Conservation (phyloP, 768 basidiomycete species). For the Boletus vermiculosoides region DNA sequence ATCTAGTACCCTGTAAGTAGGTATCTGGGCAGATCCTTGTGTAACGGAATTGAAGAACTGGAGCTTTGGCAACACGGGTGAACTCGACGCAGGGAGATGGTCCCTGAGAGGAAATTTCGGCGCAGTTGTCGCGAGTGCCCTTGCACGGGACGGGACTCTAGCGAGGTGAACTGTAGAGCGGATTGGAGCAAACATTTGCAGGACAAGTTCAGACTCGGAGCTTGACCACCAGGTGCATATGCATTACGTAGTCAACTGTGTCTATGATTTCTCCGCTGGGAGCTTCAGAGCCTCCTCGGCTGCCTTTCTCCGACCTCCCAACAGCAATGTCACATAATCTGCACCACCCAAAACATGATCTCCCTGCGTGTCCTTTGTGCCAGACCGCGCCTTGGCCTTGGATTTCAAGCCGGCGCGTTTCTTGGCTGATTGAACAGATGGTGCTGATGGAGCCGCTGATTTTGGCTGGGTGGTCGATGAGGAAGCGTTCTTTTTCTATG, state of each 20-base stretch:
- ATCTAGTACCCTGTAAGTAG: conserved; percentile 85
- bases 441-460: neutral
- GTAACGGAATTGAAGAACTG: conserved; percentile 81
- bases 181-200: conserved; percentile 14
- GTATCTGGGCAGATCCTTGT: conserved; percentile 60
- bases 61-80: conserved; percentile 67
- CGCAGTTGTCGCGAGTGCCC: conserved; percentile 17
- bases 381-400: conserved; percentile 19
- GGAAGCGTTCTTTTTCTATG: conserved; percentile 27
- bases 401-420: conserved; percentile 29
- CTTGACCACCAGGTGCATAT: conserved; percentile 12
- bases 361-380: conserved; percentile 13
- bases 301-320: conserved; percentile 69
- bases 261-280: conserved; percentile 27
- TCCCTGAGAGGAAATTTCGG: conserved; percentile 17
- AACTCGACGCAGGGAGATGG: conserved; percentile 44
- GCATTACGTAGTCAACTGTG: conserved; percentile 12
- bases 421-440: conserved; percentile 24
- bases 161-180: neutral
- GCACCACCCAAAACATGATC: conserved; percentile 64
- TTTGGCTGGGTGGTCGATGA: conserved; percentile 8
- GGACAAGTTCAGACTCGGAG: conserved; percentile 18
- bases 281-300: conserved; percentile 65
- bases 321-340: conserved; percentile 72
- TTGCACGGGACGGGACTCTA: conserved; percentile 2